Evolutionary conservation across 139 green algal species (phyloP).

Genomic region (Auxenochlorella protothecoides): DNA sequence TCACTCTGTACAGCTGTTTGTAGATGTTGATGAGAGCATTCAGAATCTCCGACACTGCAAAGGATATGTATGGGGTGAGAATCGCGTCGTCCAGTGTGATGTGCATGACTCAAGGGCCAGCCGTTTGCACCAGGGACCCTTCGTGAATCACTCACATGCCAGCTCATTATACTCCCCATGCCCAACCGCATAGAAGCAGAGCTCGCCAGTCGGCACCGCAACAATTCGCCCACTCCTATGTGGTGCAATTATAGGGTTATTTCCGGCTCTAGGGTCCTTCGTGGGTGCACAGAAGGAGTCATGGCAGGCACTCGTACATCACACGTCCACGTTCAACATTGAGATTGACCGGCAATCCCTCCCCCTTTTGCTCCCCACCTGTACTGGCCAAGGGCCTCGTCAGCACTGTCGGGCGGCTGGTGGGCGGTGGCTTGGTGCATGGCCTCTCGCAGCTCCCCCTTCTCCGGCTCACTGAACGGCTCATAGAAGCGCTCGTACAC

Average conservation of each 20-base stretch:
- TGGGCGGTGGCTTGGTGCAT: slow-evolving; percentile 25
- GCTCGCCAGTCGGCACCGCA: slow-evolving; percentile 30
- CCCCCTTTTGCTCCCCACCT: no score
- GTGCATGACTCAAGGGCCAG: no score
- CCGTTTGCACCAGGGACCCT: background rate
- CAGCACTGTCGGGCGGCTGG: no score
- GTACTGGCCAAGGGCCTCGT: no score
- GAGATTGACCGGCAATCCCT: no score
- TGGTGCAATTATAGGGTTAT: no score
- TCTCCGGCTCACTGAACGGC: slow-evolving; percentile 46
- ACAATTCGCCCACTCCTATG: slow-evolving; percentile 37
- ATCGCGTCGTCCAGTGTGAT: background rate
- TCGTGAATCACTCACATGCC: slow-evolving; percentile 30
- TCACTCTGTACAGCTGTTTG: slow-evolving; percentile 30
- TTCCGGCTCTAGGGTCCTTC: no score
- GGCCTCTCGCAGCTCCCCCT: slow-evolving; percentile 51
- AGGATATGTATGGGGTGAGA: background rate
- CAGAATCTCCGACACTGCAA: slow-evolving; percentile 44
- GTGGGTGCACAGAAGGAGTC: no score
- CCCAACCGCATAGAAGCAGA: slow-evolving; percentile 59
- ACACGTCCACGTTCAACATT: no score
- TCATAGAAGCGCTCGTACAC: slow-evolving; percentile 72
- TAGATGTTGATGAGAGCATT: slow-evolving; percentile 37
- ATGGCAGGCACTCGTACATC: no score
- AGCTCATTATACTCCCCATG: slow-evolving; percentile 67